Evolutionary conservation across 805 yeast genomes (phyloP).

Genomic region (Yarrowia sp.): DNA sequence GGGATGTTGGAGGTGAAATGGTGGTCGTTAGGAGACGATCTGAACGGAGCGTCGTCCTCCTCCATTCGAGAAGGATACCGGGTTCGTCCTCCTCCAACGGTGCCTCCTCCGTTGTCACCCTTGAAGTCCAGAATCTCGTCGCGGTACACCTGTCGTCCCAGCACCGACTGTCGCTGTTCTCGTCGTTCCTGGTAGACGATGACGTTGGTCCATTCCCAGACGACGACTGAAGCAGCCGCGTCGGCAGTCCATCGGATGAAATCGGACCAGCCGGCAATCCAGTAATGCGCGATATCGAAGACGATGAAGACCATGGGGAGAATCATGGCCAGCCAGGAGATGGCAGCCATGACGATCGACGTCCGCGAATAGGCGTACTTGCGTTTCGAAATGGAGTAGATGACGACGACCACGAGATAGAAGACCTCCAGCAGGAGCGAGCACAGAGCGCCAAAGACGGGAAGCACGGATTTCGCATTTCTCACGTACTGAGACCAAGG

Average conservation of each 20-base stretch:
- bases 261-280: conserved; percentile 60
- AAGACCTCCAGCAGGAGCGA: conserved; percentile 46
- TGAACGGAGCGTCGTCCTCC: conserved; percentile 15
- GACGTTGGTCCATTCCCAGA: conserved; percentile 73
- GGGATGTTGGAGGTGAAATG: conserved; percentile 37
- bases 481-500: conserved; percentile 36
- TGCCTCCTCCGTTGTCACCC: conserved; percentile 39
- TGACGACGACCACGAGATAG: conserved; percentile 51
- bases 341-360: conserved; percentile 58
- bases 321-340: conserved; percentile 53
- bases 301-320: conserved; percentile 52
- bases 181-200: conserved; percentile 59
- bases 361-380: conserved; percentile 57
- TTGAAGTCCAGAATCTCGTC: conserved; percentile 43
- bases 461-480: conserved; percentile 47
- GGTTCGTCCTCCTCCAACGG: conserved; percentile 13
- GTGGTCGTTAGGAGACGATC: conserved; percentile 36
- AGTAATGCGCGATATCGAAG: conserved; percentile 51
- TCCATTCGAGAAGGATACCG: conserved; percentile 35
- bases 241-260: conserved; percentile 57
- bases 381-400: conserved; percentile 53
- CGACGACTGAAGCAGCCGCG: conserved; percentile 58
- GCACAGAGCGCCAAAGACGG: conserved; percentile 47
- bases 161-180: conserved; percentile 62
- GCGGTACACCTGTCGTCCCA: conserved; percentile 66